Evolutionary conservation across 768 basidiomycete genomes (phyloP).

Genomic region (Mrakia blollopis): DNA sequence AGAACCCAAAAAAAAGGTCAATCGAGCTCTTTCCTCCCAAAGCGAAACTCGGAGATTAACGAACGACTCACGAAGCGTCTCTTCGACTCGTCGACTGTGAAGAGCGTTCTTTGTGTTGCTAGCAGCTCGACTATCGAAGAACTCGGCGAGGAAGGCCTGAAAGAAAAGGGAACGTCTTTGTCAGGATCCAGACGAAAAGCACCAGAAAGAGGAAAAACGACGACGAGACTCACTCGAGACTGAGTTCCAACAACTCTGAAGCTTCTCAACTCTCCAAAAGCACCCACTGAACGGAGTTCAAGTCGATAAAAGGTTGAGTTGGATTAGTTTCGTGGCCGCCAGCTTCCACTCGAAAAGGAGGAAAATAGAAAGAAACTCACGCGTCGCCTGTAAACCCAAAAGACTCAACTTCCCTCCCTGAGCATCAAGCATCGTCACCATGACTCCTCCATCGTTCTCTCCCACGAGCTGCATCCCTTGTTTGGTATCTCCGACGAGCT

Average conservation of each 20-base stretch:
- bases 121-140: slow-evolving; percentile 20
- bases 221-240: slow-evolving; percentile 8
- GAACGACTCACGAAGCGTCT: slow-evolving; percentile 5
- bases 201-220: too few species aligned
- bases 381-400: slow-evolving; percentile 13
- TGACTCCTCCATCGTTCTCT: slow-evolving; percentile 22
- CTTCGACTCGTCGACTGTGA: slow-evolving; percentile 19
- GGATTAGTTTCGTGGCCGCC: too few species aligned
- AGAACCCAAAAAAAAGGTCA: not conserved
- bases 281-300: not conserved
- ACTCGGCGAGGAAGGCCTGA: slow-evolving; percentile 19
- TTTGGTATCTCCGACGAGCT: slow-evolving; percentile 18
- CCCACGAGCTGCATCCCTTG: slow-evolving; percentile 17
- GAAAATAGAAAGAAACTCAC: not conserved
- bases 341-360: not conserved
- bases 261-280: slow-evolving; percentile 5
- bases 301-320: not conserved
- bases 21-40: not conserved
- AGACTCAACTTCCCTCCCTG: not conserved
- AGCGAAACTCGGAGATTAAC: too few species aligned
- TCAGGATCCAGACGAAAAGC: too few species aligned
- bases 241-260: slow-evolving; percentile 11
- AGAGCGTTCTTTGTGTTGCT: slow-evolving; percentile 4
- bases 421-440: slow-evolving; percentile 5
- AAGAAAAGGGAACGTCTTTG: too few species aligned